A percentile compares a stretch with the other conserved stretches of the same genome.
These are phyloP conservation scores for Scedosporium boydii DNA, from an alignment of 2,329 filamentous ascomycete genomes.

Conservation along the genomic window DNA sequence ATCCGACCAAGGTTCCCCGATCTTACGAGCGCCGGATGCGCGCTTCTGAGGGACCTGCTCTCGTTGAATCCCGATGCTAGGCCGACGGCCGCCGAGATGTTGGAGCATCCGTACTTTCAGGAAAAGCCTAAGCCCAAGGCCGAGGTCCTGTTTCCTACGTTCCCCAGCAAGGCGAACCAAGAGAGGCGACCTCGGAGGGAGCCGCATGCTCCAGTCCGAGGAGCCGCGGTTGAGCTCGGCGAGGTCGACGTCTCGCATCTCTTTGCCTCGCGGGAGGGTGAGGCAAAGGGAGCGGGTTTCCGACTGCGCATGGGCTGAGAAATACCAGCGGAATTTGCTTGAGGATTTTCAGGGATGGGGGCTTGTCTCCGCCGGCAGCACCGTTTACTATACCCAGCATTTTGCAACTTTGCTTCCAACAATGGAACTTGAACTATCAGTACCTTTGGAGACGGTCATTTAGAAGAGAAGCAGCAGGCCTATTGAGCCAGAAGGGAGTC, in stretches of 20 bases:
- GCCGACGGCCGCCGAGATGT: conserved; percentile 62
- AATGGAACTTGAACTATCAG: no score
- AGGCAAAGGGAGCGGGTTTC: conserved; percentile 57
- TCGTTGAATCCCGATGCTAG: conserved; percentile 63
- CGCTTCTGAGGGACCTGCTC: conserved; percentile 60
- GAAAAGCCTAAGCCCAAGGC: conserved; percentile 88
- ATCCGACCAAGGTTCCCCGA: conserved; percentile 73
- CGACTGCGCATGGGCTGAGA: conserved; percentile 48
- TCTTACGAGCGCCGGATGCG: conserved; percentile 64
- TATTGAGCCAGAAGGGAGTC: no score
- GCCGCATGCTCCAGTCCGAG: conserved; percentile 75
- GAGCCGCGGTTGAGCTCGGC: conserved; percentile 49
- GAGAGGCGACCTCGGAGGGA: conserved; percentile 62
- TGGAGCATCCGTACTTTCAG: conserved; percentile 74
- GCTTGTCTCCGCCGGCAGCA: no score
- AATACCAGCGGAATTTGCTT: neutral
- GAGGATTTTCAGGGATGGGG: neutral
- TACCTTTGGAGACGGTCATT: no score
- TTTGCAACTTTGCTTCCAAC: no score
- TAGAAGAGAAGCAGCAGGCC: no score
- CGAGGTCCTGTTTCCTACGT: conserved; percentile 90
- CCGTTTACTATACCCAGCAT: no score
- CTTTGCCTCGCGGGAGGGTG: conserved; percentile 56
- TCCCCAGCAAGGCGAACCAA: conserved; percentile 88
- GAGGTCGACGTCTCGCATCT: conserved; percentile 60